Evolutionary conservation across 331 rosid genomes (phyloP), one percentile per base, ranked within the genome.

Genomic region (Acacia pycnantha): DNA sequence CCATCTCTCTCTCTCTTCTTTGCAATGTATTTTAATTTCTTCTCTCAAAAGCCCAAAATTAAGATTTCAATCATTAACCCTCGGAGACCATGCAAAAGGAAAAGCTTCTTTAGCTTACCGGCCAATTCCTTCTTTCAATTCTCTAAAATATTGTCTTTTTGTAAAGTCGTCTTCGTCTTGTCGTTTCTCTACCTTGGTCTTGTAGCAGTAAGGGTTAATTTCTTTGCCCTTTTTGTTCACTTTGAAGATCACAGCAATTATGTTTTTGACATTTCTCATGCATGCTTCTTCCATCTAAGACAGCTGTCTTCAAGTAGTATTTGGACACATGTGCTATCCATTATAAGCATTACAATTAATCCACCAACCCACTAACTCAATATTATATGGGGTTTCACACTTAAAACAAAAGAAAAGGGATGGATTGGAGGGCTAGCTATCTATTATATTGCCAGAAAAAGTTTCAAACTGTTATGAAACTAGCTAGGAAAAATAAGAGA

Each of bases 21-120:
- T 83, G 88, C 84, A 37, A 86, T 85, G 81, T 85, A 70, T 75
- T 77, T 85, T 89, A 37, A 37, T 37, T 37, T 37, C 88, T 44
- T 51, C 21, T 88, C 92, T 92, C 86, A 88, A 95, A 93, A 91
- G 94, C 78, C 84, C 84, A 90, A 81, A 64, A 26, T 27, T 64
- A 15, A 89, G 84, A 88, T 86, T 70, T 84, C 84, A 90, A 94
- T 94, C 82, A 82, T 88, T 75, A 54, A n/a, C 81, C 81, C 97
- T 95, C 74, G 96, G 91, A 95, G 97, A 93, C 98, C 98, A 93
- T 95, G 96, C 96, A 93, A 95, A 95, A 95, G 92, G 27, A 93
- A 95, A 95, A 95, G 92, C 21, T 79, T 83, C 82, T 90, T 90
- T 86, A 90, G 90, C 87, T 83, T 74, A 58, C 29, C 37, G 37